phyloP scores from a whole-genome alignment of 345 rosid genomes.

The Rhodomyrtus tomentosa region DNA sequence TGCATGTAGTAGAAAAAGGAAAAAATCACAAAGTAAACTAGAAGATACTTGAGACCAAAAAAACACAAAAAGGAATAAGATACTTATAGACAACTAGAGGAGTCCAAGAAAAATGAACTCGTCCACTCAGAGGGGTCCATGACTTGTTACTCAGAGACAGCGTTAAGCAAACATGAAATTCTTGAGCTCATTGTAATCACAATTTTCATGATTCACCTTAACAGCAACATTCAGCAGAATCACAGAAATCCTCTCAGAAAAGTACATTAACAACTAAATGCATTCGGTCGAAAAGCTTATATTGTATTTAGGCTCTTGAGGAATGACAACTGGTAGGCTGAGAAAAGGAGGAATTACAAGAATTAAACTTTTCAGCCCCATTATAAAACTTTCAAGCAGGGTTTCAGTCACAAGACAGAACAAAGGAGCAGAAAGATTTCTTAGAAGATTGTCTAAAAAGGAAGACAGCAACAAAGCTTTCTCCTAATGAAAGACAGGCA shows the following conservation, averaged over 20 bases:
- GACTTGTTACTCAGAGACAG: background rate
- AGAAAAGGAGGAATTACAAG: background rate
- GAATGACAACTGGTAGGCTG: too few relatives aligned
- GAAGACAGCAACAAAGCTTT: background rate
- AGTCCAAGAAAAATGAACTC: background rate
- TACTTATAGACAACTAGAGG: background rate
- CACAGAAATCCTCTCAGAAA: background rate
- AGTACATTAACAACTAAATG: background rate
- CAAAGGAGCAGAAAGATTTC: background rate
- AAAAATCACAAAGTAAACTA: background rate
- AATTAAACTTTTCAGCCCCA: background rate
- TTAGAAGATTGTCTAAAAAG: background rate
- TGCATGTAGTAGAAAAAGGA: background rate
- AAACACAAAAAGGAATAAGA: too few relatives aligned
- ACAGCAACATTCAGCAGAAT: background rate
- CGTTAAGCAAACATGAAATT: background rate
- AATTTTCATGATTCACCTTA: background rate
- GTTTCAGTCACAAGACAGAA: background rate
- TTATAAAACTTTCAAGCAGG: background rate
- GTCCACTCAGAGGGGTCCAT: background rate
- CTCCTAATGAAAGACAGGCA: background rate
- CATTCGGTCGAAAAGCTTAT: background rate
- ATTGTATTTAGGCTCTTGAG: background rate
- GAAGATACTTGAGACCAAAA: too few relatives aligned
- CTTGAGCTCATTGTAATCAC: background rate